phyloP scores from a whole-genome alignment of 345 rosid species.

The Melaleuca quinquenervia region DNA sequence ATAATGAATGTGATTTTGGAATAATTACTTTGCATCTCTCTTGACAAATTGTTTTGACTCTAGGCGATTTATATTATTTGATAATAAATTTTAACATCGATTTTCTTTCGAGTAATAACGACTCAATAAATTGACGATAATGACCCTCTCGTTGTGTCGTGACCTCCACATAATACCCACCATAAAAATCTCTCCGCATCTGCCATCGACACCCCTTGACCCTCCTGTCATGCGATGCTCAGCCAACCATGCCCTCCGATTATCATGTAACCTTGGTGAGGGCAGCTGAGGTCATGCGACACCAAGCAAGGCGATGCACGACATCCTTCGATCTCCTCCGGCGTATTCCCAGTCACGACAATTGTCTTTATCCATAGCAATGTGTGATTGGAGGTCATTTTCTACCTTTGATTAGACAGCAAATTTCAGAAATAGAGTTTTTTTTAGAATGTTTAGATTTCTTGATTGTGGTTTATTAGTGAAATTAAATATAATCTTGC shows the following conservation, averaged over 20 bases:
- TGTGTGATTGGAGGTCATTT: no score
- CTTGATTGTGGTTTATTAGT: neutral
- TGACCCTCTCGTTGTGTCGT: neutral
- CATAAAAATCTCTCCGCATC: neutral
- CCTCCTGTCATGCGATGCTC: neutral
- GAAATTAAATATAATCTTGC: no score
- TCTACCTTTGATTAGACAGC: neutral
- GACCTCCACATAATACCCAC: no score
- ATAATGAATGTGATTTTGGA: neutral
- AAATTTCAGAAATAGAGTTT: no score
- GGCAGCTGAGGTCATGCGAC: neutral
- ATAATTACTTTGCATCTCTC: neutral
- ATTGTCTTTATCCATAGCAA: neutral
- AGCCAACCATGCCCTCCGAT: no score
- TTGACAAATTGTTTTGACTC: no score
- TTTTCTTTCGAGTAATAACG: no score
- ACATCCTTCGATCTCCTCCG: rapidly evolving
- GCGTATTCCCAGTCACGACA: rapidly evolving
- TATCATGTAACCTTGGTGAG: no score
- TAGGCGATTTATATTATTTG: no score
- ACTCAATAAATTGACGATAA: no score
- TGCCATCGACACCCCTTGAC: rapidly evolving
- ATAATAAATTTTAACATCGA: no score
- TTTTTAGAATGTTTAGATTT: no score
- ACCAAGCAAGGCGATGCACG: neutral